Evolutionary conservation across 305 asterid genomes (phyloP).

Genomic region (Petunia hybrid): DNA sequence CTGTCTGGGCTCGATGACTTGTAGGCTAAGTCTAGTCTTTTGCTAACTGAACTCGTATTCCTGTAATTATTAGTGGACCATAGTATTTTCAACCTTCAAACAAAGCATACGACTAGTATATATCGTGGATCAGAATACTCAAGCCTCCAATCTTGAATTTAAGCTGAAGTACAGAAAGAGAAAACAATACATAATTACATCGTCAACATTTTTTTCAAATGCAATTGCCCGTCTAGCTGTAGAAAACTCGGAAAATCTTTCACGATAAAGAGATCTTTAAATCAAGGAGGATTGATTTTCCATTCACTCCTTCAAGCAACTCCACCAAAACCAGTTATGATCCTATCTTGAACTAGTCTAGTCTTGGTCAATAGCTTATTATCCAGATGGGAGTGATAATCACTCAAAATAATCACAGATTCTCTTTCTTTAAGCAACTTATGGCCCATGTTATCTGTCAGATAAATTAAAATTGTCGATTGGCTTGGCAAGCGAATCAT

Average conservation of each 20-base stretch:
- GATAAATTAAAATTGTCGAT: background rate
- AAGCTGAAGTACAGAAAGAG: background rate
- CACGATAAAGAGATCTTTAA: background rate
- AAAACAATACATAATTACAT: background rate
- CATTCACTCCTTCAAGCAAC: background rate
- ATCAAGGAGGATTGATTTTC: slow-evolving; percentile 1
- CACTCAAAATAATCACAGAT: background rate
- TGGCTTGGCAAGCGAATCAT: background rate
- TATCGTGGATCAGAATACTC: too few relatives aligned
- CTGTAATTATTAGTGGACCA: background rate
- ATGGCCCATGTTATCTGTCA: background rate
- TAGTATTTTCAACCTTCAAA: background rate
- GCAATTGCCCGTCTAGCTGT: background rate
- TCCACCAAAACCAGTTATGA: slow-evolving; percentile 11
- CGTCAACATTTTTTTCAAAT: background rate
- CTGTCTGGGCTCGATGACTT: too few relatives aligned
- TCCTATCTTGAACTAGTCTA: background rate
- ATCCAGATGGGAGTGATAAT: background rate
- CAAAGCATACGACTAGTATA: too few relatives aligned
- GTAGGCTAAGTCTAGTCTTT: too few relatives aligned
- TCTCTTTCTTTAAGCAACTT: background rate
- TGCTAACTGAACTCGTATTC: too few relatives aligned
- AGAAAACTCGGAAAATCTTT: background rate
- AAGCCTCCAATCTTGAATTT: slow-evolving; percentile 23
- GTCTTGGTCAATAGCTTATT: background rate